Conservation (phyloP, 768 basidiomycete species). For the Arthromyces matolae region DNA sequence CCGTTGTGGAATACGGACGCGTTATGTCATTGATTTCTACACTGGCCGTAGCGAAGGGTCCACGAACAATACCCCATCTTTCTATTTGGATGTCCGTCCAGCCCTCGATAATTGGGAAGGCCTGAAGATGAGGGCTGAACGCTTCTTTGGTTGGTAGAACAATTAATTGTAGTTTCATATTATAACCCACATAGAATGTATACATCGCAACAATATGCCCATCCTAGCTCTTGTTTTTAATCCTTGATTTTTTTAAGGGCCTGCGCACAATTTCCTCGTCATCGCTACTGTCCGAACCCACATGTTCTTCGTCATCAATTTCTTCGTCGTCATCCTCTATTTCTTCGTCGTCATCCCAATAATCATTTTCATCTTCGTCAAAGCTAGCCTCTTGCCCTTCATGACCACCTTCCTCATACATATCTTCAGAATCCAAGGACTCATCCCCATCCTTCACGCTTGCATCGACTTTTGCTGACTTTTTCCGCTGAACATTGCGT, state of each 20-base stretch:
- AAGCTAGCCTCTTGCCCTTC: constrained; percentile 37
- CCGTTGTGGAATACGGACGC: constrained; percentile 81
- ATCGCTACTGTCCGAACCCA: constrained; percentile 41
- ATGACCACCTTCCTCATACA: constrained; percentile 3
- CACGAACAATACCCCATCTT: constrained; percentile 59
- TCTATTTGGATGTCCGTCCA: constrained; percentile 92
- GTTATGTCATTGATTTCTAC: constrained; percentile 99
- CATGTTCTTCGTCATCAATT: constrained; percentile 45
- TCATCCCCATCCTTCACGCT: constrained; percentile 30
- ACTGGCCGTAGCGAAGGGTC: constrained; percentile 60
- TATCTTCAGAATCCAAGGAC: constrained; percentile 31
- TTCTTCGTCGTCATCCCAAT: constrained; percentile 34
- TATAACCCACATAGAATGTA: constrained; percentile 4
- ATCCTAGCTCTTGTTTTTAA: constrained; percentile 44
- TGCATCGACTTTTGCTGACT: constrained; percentile 34
- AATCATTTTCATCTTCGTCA: constrained; percentile 41
- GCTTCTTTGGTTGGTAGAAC: constrained; percentile 44
- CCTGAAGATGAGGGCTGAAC: constrained; percentile 73
- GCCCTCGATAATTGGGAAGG: constrained; percentile 94
- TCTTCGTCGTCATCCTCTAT: constrained; percentile 60
- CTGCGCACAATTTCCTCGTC: constrained; percentile 42
- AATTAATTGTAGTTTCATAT: too few species aligned
- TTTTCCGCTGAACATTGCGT: constrained; percentile 84
- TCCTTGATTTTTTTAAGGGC: constrained; percentile 55
- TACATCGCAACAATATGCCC: background rate